A percentile compares a stretch with the other conserved stretches of the same genome.
Conservation (phyloP, 2,329 filamentous ascomycete species). For the Colletotrichum incanum region DNA sequence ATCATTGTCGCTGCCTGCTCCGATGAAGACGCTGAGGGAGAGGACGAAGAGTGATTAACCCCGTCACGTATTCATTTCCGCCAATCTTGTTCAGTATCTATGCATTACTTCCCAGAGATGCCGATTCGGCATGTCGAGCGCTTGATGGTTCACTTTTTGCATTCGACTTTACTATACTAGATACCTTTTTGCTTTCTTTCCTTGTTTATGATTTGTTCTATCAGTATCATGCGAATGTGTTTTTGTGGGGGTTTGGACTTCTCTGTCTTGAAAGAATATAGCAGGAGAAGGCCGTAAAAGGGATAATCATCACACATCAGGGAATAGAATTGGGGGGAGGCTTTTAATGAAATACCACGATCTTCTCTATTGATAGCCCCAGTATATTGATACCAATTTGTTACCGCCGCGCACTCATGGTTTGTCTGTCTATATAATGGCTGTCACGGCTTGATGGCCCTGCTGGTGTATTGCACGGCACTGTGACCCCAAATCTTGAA, state of each 20-base stretch:
- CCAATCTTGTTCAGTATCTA: not conserved
- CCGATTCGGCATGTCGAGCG: constrained; percentile 4
- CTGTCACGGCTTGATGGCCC: not conserved
- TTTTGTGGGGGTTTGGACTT: not conserved
- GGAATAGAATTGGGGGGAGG: constrained; percentile 1
- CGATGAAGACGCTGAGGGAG: constrained; percentile 43
- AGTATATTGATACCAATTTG: constrained; percentile 13
- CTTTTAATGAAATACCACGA: constrained; percentile 1
- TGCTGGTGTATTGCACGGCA: not conserved
- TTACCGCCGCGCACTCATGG: not conserved
- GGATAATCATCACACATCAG: not conserved
- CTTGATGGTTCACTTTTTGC: not conserved
- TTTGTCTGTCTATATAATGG: not conserved
- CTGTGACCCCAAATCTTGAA: not conserved
- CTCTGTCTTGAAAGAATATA: not conserved
- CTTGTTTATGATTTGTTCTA: not conserved
- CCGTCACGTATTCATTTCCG: not conserved
- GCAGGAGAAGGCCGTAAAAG: not conserved
- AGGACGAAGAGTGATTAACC: constrained; percentile 33
- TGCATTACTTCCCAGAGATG: not conserved
- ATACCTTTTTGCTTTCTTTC: constrained; percentile 15
- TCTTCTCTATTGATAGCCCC: not conserved
- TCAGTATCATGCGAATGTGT: constrained; percentile 1
- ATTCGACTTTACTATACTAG: not conserved
- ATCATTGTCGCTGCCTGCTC: constrained; percentile 27